Base-by-base conservation (phyloP, 2,329 filamentous ascomycete genomes). In the Fusarium sororula region DNA sequence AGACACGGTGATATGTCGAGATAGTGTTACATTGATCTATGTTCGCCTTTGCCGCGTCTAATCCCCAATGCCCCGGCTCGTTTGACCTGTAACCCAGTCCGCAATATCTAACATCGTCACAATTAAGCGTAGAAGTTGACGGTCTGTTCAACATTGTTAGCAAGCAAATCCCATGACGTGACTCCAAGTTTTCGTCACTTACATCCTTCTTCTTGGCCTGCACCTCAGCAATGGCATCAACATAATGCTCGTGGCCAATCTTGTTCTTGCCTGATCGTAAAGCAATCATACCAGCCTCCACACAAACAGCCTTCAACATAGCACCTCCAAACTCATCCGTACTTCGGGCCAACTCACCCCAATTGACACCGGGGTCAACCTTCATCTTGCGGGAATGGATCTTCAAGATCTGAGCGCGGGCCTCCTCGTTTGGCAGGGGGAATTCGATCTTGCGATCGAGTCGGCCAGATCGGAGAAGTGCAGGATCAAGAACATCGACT, bases 371-470 rank as follows among this genome's bases (percentile, higher is more conserved):
- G 61, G 94, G 91, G 79, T 98, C 95, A 20, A 98, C 94, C 73
- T 93, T 96, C 96, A 99, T 99, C 88, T 99, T 99, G 79, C 96
- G 91, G 66, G 94, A 97, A 86, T 99, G 96, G 76, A 99, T 99
- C 84, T 95, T 95, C 77, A 99, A 87, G 83, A 99, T 99, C 85
- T 99, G 96, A 26, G 96, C 96, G 70, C 96, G 92, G 6, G 96
- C 95, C 85, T 99, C 96, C 84, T 99, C 97, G 81, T 99, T 99
- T 8, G 96, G 96, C 60, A 99, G 88, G 2, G 96, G 96, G 84
- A 99, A 99, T 84, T 99, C 96, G 80, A 98, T 98, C 88, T 98
- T 98, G 81, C 95, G 90, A 83, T 98, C 95, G 70, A 98, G 88
- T 86, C 95, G 95, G 66, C 95, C 95, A 32, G 95, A 97, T 81